Conservation (phyloP, 2,329 filamentous ascomycete species). For the Botryotinia narcissicola region DNA sequence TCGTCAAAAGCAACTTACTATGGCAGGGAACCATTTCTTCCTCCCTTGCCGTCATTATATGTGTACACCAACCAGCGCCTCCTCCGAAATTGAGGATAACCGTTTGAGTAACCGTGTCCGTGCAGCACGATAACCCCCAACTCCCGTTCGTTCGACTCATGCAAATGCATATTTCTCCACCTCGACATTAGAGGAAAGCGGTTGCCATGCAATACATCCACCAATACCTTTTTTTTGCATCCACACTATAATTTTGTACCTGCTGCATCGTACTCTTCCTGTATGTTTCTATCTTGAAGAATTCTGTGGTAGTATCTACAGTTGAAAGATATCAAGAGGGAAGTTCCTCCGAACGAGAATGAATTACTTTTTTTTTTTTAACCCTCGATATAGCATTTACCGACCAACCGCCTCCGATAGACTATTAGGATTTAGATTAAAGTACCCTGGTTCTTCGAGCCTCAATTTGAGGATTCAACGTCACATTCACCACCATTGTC, state of each 20-base stretch:
- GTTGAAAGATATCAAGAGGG: not conserved
- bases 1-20: not conserved
- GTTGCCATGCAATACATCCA: not conserved
- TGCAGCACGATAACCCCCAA: slow-evolving; percentile 16
- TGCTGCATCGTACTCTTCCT: not conserved
- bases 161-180: not conserved
- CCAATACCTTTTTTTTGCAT: not conserved
- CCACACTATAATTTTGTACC: not conserved
- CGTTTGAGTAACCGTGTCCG: slow-evolving; percentile 13
- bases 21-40: not conserved
- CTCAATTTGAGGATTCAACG: not conserved
- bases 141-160: slow-evolving; percentile 9
- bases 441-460: not conserved
- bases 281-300: not conserved
- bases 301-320: not conserved
- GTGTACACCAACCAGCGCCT: not conserved
- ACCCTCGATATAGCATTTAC: not conserved
- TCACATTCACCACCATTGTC: not conserved
- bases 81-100: slow-evolving; percentile 13
- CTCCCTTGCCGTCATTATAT: not conserved
- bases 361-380: not conserved
- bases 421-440: not conserved
- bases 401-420: not conserved
- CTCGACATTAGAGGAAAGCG: not conserved
- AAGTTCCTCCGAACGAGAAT: not conserved